Base-by-base conservation (phyloP, 108 stramenopile genomes). In the Fistulifera pelliculosa region DNA sequence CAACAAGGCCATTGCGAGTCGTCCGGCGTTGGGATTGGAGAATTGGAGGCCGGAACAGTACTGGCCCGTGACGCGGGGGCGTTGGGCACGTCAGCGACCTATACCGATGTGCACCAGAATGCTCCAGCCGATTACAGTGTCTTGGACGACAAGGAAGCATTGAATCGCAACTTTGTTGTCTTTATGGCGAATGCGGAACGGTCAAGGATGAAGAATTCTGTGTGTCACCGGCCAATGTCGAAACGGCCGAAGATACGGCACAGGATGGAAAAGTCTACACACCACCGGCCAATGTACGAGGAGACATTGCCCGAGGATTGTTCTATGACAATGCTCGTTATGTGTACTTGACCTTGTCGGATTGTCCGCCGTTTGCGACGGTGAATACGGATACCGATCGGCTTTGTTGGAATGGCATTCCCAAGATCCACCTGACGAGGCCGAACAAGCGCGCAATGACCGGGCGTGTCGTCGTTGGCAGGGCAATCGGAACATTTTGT, bases 401-500 rank as follows among this genome's bases (percentile, higher is more conserved):
- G 64, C 75, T 55, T 54, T 89, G 64, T 44, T 87, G 25, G 47
- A 69, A 50, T 89, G 91, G 91, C 91, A 93, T 63, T 14, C 40
- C 38, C 58, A 68, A 12, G 87, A 93, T 71, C 87, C 83, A 13
- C 68, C 71, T n/a, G 65, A 69, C 57, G 76, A 78, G 17, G 55
- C 31, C 8, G 91, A 93, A 62, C 56, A 47, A 28, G 31, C 25
- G 1, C 62, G 91, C n/a, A 93, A 89, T 57, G 55, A 73, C 4
- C 54, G 55, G 15, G 59, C 84, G 11, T 93, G 85, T 48, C 39
- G 35, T 14, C 47, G 73, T 28, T 89, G 72, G 71, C 91, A 93
- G 65, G 83, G 84, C 22, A 93, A 93, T 58, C 82, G 91, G 31
- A 93, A 93, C 66, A 82, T 83, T 27, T 89, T 61, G 70, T 93